These are phyloP conservation scores for Verticillium isaacii DNA, from an alignment of 2,329 filamentous ascomycete species.

Conservation along the genomic window DNA sequence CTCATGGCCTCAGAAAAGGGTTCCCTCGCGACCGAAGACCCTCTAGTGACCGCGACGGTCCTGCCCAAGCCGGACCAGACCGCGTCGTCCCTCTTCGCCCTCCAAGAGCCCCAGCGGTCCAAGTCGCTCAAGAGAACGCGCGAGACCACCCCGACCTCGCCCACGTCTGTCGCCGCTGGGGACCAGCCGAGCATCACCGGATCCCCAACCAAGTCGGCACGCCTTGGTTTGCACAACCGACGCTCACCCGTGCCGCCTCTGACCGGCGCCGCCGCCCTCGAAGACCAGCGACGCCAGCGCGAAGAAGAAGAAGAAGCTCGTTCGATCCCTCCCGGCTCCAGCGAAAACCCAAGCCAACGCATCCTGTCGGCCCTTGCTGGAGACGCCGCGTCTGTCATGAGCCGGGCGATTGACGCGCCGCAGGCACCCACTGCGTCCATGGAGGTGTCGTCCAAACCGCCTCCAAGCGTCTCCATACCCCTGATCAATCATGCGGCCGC, in stretches of 20 bases:
- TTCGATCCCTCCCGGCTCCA: constrained; percentile 37
- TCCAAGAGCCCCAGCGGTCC: constrained; percentile 17
- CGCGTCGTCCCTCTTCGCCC: not conserved
- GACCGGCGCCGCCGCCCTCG: constrained; percentile 49
- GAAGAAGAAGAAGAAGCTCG: constrained; percentile 35
- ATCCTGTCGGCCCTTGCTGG: constrained; percentile 51
- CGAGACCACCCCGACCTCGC: constrained; percentile 34
- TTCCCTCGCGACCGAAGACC: constrained; percentile 46
- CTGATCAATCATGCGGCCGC: constrained; percentile 24
- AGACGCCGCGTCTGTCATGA: constrained; percentile 46
- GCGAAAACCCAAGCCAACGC: constrained; percentile 49
- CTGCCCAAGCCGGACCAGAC: not conserved
- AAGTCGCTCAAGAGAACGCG: constrained; percentile 37
- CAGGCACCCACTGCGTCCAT: constrained; percentile 38
- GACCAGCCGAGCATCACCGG: constrained; percentile 21
- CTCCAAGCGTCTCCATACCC: constrained; percentile 17
- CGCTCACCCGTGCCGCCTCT: constrained; percentile 39
- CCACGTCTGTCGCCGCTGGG: constrained; percentile 2
- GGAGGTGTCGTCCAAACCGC: constrained; percentile 31
- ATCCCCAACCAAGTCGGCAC: constrained; percentile 51
- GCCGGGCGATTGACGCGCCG: constrained; percentile 50
- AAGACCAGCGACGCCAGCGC: constrained; percentile 46
- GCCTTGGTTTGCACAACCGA: constrained; percentile 38
- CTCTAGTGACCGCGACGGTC: constrained; percentile 28
- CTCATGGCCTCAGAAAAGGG: constrained; percentile 51